phyloP scores from a whole-genome alignment of 257 asterid genomes.

The Solanum commersonii region DNA sequence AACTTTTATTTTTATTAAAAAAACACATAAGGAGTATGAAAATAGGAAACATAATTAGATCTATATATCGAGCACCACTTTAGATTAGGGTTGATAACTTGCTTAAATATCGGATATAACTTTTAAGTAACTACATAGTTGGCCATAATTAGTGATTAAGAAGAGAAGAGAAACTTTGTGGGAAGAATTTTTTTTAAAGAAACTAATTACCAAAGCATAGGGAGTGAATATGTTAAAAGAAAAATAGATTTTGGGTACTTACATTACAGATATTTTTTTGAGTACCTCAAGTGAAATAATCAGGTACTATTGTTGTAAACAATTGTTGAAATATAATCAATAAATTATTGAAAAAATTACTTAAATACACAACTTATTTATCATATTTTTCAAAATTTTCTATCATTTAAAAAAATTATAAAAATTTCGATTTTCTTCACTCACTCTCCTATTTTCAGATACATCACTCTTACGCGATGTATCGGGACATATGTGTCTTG shows the following conservation, averaged over 20 bases:
- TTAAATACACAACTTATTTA: no score
- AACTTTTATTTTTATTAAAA: no score
- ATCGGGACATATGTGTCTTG: not conserved
- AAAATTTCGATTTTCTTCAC: fast-evolving
- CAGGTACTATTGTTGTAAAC: not conserved
- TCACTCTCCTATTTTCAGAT: not conserved
- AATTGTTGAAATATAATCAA: not conserved
- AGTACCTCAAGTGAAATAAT: no score
- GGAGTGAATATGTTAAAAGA: not conserved
- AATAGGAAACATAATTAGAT: not conserved
- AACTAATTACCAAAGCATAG: not conserved
- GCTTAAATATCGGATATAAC: not conserved
- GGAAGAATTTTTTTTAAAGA: not conserved
- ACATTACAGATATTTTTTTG: no score
- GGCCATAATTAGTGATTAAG: no score
- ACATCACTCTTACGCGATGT: no score
- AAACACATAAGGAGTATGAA: no score
- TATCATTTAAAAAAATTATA: no score
- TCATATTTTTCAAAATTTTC: no score
- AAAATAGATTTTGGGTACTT: no score
- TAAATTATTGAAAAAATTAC: no score
- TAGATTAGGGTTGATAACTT: not conserved
- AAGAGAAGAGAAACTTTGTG: not conserved
- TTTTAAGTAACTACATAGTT: no score
- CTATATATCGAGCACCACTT: not conserved